Conservation (phyloP, 192 early-diverging fungal species). For the Dispira parvispora region DNA sequence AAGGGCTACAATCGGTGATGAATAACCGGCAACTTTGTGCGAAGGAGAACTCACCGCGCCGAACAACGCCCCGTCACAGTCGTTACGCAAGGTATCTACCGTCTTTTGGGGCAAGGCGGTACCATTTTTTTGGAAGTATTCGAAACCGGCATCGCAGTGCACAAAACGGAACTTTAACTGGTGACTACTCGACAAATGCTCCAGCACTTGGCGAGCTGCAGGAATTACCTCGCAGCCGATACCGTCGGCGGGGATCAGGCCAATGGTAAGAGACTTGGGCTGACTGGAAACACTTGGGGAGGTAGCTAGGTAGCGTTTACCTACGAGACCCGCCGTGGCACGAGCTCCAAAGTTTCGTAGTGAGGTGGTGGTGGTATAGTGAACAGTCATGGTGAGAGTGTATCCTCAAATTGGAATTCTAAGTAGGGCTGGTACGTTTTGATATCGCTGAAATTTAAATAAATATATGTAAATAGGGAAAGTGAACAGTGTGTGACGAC, state of each 20-base stretch:
- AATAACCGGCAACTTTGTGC: constrained; percentile 95
- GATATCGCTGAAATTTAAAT: too few species aligned
- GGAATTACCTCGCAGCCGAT: constrained; percentile 94
- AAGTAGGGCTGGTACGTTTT: too few species aligned
- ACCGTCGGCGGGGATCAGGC: constrained; percentile 90
- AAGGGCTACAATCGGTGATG: constrained; percentile 92
- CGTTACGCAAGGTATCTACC: constrained; percentile 54
- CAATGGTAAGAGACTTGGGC: constrained; percentile 54
- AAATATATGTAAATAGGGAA: too few species aligned
- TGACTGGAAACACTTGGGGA: too few species aligned
- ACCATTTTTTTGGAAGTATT: constrained; percentile 87
- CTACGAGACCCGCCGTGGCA: too few species aligned
- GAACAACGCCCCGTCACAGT: constrained; percentile 90
- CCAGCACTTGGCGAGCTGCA: constrained; percentile 79
- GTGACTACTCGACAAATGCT: constrained; percentile 38
- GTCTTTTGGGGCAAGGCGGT: constrained; percentile 80
- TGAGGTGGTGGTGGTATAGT: too few species aligned
- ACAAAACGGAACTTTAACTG: constrained; percentile 60
- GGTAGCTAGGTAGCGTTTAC: too few species aligned
- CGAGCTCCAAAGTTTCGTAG: too few species aligned
- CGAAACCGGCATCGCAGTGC: constrained; percentile 85
- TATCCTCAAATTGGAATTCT: too few species aligned
- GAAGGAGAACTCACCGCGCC: constrained; percentile 97
- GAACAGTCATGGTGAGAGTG: too few species aligned
- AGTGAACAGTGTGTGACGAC: too few species aligned